Evolutionary conservation across 768 basidiomycete genomes (phyloP).

Genomic region (Mycena indigotica): DNA sequence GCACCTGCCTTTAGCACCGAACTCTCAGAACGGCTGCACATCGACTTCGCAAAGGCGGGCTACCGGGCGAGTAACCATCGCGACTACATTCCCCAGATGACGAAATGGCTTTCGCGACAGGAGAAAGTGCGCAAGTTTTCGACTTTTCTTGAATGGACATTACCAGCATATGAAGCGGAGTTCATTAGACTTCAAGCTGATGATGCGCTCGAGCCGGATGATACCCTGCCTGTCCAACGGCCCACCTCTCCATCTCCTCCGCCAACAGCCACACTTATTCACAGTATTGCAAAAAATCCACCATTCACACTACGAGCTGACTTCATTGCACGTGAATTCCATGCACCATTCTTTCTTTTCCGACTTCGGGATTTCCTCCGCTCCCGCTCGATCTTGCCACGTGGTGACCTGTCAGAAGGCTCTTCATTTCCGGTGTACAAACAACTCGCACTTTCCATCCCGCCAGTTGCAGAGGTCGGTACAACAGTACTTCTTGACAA

Average conservation of each 20-base stretch:
- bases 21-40: constrained; percentile 37
- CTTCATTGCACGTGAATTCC: constrained; percentile 11
- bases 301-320: background rate
- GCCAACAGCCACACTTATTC: background rate
- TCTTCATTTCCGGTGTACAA: constrained; percentile 27
- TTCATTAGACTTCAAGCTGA: background rate
- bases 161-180: constrained; percentile 3
- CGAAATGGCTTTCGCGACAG: constrained; percentile 32
- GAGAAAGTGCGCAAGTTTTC: constrained; percentile 24
- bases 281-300: constrained; percentile 17
- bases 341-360: constrained; percentile 9
- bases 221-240: background rate
- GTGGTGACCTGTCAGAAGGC: background rate
- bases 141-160: constrained; percentile 4
- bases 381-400: background rate
- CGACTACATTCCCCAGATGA: constrained; percentile 39
- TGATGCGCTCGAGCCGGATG: background rate
- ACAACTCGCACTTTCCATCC: constrained; percentile 19
- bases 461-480: constrained; percentile 19
- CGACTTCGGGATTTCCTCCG: constrained; percentile 6
- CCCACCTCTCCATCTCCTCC: background rate
- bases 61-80: constrained; percentile 28
- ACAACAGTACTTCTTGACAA: constrained; percentile 9
- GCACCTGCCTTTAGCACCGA: constrained; percentile 34
- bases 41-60: constrained; percentile 39